A percentile compares a stretch with the other conserved stretches of the same genome.
Conservation (phyloP, 1,139 yeast genomes). For the Kluyveromyces sp. region DNA sequence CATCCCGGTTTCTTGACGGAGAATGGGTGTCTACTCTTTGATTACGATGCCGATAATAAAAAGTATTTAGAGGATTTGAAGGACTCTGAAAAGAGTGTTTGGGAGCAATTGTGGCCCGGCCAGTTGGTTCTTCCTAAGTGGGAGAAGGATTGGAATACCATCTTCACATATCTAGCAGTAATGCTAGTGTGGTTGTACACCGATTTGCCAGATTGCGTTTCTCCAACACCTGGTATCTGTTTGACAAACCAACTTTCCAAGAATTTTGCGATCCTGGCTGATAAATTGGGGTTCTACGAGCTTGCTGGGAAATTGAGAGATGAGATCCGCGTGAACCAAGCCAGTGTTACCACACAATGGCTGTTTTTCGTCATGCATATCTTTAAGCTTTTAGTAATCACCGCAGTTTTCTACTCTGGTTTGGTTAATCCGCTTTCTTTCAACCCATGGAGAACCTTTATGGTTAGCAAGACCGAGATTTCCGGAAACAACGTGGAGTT, state of each 20-base stretch:
- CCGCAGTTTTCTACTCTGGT: constrained; percentile 56
- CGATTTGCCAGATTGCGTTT: constrained; percentile 79
- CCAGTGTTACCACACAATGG: constrained; percentile 47
- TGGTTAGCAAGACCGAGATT: constrained; percentile 20
- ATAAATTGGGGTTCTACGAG: constrained; percentile 29
- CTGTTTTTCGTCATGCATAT: constrained; percentile 66
- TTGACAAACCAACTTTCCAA: constrained; percentile 58
- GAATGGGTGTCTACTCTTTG: constrained; percentile 72
- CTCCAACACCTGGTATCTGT: constrained; percentile 90
- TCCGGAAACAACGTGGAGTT: constrained; percentile 27
- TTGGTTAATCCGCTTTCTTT: constrained; percentile 64
- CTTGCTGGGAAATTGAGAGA: constrained; percentile 41
- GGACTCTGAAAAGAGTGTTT: constrained; percentile 38
- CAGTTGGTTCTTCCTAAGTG: constrained; percentile 81
- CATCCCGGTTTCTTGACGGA: constrained; percentile 82
- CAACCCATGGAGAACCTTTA: constrained; percentile 34
- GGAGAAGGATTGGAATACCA: constrained; percentile 48
- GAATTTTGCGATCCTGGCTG: constrained; percentile 32
- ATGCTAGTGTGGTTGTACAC: constrained; percentile 77
- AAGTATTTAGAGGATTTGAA: constrained; percentile 40
- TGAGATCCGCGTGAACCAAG: constrained; percentile 36
- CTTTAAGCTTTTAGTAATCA: constrained; percentile 52
- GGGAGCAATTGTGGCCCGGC: constrained; percentile 76
- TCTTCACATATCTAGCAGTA: constrained; percentile 38
- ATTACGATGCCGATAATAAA: constrained; percentile 44